Base-by-base conservation (phyloP, 768 basidiomycete genomes). In the Boletus sensibilis region DNA sequence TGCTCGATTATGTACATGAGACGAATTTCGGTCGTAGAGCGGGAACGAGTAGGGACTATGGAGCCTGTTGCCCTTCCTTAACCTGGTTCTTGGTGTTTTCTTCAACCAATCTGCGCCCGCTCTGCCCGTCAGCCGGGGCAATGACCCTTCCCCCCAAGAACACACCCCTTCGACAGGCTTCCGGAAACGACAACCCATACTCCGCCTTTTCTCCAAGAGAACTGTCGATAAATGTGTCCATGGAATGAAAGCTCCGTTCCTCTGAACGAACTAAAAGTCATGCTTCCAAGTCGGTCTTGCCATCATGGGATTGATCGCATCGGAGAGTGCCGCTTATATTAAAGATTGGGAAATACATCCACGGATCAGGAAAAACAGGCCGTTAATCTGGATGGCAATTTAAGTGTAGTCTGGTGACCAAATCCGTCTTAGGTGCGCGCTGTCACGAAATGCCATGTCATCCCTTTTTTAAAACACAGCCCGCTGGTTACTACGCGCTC, bases 351-450 rank as follows among this genome's bases (percentile, higher is more conserved):
- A 44, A 56, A 45, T 38, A 7, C 51, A 29, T 50, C 55, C 60
- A 68, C 61, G 66, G 64, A 69, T 67, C 67, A 67, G 60, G 60
- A 48, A 47, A 29, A 29, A 16, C 9, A 25, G 27, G 39, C 59
- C 58, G 51, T 35, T 12, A n/a, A 42, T 55, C 51, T 38, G 53
- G 52, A 37, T 63, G 27, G 49, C 46, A 31, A 44, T 50, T 49
- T 46, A n/a, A n/a, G n/a, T n/a, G n/a, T n/a, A n/a, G n/a, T n/a
- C n/a, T n/a, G n/a, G n/a, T n/a, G n/a, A n/a, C n/a, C n/a, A n/a
- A n/a, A n/a, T n/a, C n/a, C n/a, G n/a, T n/a, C n/a, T n/a, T n/a
- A 47, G 52, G 57, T 53, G 53, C 27, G 51, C 34, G 50, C 49
- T 53, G 53, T 53, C 55, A 57, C 51, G 29, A 44, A 29, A 41